Conservation (phyloP, 352 stramenopile genomes). For the Globisporangium megalacanthum region DNA sequence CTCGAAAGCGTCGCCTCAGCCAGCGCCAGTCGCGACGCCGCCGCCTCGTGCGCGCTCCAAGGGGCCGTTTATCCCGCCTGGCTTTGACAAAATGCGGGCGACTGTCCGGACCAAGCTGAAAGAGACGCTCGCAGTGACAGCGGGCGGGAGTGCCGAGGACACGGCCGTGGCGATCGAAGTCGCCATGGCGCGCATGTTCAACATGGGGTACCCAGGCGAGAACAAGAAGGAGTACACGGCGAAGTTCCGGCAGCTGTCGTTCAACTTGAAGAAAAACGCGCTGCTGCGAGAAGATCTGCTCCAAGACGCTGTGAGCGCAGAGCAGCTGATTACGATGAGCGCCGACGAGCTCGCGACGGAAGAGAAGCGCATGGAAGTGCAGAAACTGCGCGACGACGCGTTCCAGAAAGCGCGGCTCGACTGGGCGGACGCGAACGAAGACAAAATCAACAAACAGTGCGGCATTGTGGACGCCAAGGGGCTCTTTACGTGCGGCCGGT, state of each 20-base stretch:
- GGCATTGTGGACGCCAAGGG: slow-evolving; percentile 75
- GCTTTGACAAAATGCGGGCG: slow-evolving; percentile 70
- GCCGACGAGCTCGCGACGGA: slow-evolving; percentile 84
- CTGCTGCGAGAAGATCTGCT: slow-evolving; percentile 73
- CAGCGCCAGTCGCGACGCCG: not conserved
- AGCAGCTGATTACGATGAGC: slow-evolving; percentile 79
- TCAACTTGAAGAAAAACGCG: slow-evolving; percentile 90
- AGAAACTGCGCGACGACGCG: slow-evolving; percentile 77
- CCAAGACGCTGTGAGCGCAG: slow-evolving; percentile 54
- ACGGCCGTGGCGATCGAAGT: slow-evolving; percentile 68
- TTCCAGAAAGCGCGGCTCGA: slow-evolving; percentile 84
- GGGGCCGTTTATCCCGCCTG: slow-evolving; percentile 51
- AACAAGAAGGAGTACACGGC: slow-evolving; percentile 88
- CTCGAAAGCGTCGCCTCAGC: slow-evolving; percentile 12
- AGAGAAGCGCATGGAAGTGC: slow-evolving; percentile 80
- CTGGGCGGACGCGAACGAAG: slow-evolving; percentile 88
- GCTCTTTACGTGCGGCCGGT: slow-evolving; percentile 90
- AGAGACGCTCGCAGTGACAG: slow-evolving; percentile 54
- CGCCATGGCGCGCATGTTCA: slow-evolving; percentile 64
- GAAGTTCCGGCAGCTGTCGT: slow-evolving; percentile 86
- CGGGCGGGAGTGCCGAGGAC: slow-evolving; percentile 42
- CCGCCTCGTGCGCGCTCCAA: slow-evolving; percentile 2
- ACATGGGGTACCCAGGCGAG: slow-evolving; percentile 58
- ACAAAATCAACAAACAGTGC: slow-evolving; percentile 90
- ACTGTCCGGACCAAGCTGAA: slow-evolving; percentile 78